Evolutionary conservation across 2,329 filamentous ascomycete species (phyloP).

Genomic region (Escovopsis weberi): DNA sequence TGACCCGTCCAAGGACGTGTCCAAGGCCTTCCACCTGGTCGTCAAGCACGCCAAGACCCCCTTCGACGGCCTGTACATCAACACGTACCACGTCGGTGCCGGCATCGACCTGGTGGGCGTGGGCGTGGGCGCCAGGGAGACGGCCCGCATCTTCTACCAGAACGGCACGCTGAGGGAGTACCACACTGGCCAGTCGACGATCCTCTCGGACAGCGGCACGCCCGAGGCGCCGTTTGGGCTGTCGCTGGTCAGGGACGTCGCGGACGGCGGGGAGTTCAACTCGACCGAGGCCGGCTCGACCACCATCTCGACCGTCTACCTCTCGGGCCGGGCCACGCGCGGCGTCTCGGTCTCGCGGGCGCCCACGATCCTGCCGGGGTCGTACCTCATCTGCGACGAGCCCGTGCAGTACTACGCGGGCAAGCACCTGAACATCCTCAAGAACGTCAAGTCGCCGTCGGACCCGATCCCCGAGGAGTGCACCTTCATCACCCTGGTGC

Average conservation of each 20-base stretch:
- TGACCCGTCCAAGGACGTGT: constrained; percentile 1
- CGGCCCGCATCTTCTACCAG: constrained; percentile 27
- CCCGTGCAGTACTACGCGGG: constrained; percentile 23
- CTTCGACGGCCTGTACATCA: constrained; percentile 23
- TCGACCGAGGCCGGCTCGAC: constrained; percentile 6
- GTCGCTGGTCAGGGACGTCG: constrained; percentile 9
- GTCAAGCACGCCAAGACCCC: constrained; percentile 27
- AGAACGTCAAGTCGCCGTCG: constrained; percentile 15
- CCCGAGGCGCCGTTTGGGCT: constrained; percentile 23
- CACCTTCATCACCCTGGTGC: constrained; percentile 24
- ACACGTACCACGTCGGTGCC: constrained; percentile 26
- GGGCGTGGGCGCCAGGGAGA: constrained; percentile 11
- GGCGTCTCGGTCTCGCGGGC: constrained; percentile 18
- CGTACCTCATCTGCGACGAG: constrained; percentile 27
- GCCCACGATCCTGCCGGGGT: constrained; percentile 17
- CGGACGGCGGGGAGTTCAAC: constrained; percentile 10
- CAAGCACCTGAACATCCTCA: constrained; percentile 20
- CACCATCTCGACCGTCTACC: constrained; percentile 13
- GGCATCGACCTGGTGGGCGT: constrained; percentile 24
- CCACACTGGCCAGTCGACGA: constrained; percentile 11
- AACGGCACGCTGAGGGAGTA: constrained; percentile 28
- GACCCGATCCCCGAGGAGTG: constrained; percentile 24
- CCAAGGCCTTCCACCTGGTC: constrained; percentile 23
- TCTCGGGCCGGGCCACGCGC: constrained; percentile 18
- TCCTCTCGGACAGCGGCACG: constrained; percentile 25